Evolutionary conservation across 2,329 filamentous ascomycete species (phyloP).

Genomic region (Colletotrichum ledebouriae): DNA sequence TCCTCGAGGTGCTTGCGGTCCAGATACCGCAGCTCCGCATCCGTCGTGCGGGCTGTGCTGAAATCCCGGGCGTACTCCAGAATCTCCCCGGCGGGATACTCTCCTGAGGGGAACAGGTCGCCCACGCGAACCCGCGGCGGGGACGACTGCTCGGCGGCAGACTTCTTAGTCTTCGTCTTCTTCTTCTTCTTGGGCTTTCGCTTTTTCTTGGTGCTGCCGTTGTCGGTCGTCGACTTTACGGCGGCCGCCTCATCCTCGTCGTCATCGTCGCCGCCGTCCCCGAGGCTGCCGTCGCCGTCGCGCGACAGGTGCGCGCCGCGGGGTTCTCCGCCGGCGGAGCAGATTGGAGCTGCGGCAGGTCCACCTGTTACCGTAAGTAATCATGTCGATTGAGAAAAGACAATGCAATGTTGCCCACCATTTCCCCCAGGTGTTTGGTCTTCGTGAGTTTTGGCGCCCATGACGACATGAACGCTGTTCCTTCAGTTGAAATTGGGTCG

Average conservation of each 20-base stretch:
- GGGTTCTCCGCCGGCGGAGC: conserved; percentile 55
- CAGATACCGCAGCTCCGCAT: conserved; percentile 46
- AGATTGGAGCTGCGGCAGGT: conserved; percentile 41
- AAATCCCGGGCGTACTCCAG: conserved; percentile 43
- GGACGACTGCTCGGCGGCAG: conserved; percentile 47
- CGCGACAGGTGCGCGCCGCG: conserved; percentile 56
- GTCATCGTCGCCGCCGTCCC: conserved; percentile 49
- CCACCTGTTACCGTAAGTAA: conserved; percentile 38
- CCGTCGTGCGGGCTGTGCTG: conserved; percentile 45
- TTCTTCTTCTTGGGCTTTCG: conserved; percentile 40
- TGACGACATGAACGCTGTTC: conserved; percentile 43
- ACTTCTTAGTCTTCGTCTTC: conserved; percentile 44
- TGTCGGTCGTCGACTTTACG: conserved; percentile 8
- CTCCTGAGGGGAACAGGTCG: conserved; percentile 48
- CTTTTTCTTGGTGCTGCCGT: conserved; percentile 28
- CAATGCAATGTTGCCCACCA: conserved; percentile 45
- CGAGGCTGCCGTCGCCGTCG: conserved; percentile 59
- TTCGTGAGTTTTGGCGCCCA: conserved; percentile 58
- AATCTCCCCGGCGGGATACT: conserved; percentile 49
- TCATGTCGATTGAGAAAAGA: accelerated
- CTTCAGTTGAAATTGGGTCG: not conserved
- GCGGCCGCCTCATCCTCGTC: conserved; percentile 45
- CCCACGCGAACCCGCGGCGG: conserved; percentile 51
- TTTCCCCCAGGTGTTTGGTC: conserved; percentile 50
- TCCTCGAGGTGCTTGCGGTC: conserved; percentile 48